A percentile compares a stretch with the other conserved stretches of the same genome.
phyloP scores from a whole-genome alignment of 2,329 filamentous ascomycete genomes.

The Teratosphaeriaceae sp. region DNA sequence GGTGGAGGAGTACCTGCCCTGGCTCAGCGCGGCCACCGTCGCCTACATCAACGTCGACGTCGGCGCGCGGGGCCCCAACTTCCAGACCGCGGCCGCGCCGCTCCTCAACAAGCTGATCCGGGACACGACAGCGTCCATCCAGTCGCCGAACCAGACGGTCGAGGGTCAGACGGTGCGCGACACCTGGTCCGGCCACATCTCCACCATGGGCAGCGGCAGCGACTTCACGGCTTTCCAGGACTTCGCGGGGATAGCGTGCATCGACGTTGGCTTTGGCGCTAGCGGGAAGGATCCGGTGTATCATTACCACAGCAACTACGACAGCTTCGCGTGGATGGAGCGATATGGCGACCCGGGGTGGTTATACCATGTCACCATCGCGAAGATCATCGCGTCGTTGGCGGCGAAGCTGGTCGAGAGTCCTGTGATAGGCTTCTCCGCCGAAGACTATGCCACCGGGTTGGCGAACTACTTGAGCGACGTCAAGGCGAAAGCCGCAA shows the following conservation, averaged over 20 bases:
- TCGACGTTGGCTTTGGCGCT: conserved; percentile 41
- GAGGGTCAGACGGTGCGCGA: conserved; percentile 64
- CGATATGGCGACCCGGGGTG: conserved; percentile 62
- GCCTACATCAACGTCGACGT: conserved; percentile 86
- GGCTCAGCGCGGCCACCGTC: conserved; percentile 65
- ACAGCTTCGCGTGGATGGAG: conserved; percentile 79
- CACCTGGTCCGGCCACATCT: conserved; percentile 49
- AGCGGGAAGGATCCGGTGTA: conserved; percentile 47
- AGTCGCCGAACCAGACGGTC: conserved; percentile 63
- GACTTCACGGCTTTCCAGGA: conserved; percentile 50
- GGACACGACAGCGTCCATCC: conserved; percentile 57
- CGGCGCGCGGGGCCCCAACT: conserved; percentile 58
- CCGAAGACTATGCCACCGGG: conserved; percentile 39
- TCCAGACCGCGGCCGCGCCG: conserved; percentile 62
- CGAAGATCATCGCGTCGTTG: conserved; percentile 40
- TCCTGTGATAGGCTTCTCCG: conserved; percentile 41
- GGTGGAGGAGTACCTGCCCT: conserved; percentile 84
- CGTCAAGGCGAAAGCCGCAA: conserved; percentile 30
- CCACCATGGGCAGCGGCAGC: conserved; percentile 47
- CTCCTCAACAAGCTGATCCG: conserved; percentile 67
- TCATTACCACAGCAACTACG: conserved; percentile 80
- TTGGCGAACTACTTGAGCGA: conserved; percentile 37
- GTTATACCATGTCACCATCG: conserved; percentile 49
- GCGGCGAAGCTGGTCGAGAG: conserved; percentile 42
- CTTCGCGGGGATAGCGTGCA: conserved; percentile 43